Conservation (phyloP, 768 basidiomycete species). For the Hypholoma sublateritium region DNA sequence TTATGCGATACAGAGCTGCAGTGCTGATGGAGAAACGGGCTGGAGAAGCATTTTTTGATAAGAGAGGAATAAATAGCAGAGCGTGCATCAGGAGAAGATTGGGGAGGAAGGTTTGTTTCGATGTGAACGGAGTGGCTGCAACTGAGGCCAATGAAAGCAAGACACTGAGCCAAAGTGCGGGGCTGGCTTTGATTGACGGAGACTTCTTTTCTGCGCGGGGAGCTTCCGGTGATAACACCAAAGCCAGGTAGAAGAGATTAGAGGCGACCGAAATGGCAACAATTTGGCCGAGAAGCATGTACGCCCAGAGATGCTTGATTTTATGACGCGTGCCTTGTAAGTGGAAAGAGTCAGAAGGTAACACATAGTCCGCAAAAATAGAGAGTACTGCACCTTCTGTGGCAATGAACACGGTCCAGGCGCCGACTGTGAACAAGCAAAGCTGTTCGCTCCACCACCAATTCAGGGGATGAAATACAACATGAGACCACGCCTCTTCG, state of each 20-base stretch:
- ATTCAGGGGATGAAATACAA: constrained; percentile 43
- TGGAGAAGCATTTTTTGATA: constrained; percentile 19
- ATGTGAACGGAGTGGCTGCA: constrained; percentile 41
- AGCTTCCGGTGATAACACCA: constrained; percentile 35
- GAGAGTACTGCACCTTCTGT: constrained; percentile 43
- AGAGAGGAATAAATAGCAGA: constrained; percentile 52
- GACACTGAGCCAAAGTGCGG: constrained; percentile 40
- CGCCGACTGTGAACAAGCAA: constrained; percentile 57
- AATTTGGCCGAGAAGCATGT: constrained; percentile 72
- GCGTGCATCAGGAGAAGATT: constrained; percentile 64
- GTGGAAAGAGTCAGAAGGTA: background rate
- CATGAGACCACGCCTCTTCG: constrained; percentile 53
- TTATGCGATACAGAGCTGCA: constrained; percentile 35
- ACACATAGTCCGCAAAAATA: background rate
- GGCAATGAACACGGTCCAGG: constrained; percentile 53
- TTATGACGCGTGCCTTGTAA: constrained; percentile 31
- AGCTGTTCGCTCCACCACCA: constrained; percentile 78
- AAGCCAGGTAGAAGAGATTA: constrained; percentile 58
- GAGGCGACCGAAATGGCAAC: constrained; percentile 70
- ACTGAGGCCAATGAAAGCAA: constrained; percentile 46
- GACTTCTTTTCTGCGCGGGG: constrained; percentile 10
- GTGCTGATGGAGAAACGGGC: constrained; percentile 21
- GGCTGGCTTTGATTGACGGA: constrained; percentile 11
- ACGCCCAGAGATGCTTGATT: constrained; percentile 58
- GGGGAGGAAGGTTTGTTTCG: constrained; percentile 46